Evolutionary conservation across 257 asterid genomes (phyloP).

Genomic region (Solanum sejunctum): DNA sequence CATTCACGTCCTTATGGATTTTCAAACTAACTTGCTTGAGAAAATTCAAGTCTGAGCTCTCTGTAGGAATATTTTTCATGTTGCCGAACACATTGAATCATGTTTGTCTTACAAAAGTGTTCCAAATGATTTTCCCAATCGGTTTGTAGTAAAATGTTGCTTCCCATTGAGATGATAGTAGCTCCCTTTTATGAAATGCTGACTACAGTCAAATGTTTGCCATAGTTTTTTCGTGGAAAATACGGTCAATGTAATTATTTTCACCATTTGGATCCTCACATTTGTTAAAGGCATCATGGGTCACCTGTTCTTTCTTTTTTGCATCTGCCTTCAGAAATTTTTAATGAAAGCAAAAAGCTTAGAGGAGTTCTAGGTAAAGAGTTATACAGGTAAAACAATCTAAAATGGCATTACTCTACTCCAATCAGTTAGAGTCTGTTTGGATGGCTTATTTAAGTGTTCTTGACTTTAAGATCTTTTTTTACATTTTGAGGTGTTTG

Average conservation of each 20-base stretch:
- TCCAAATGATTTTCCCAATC: background rate
- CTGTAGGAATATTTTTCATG: background rate
- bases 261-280: background rate
- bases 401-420: background rate
- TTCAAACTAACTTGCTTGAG: background rate
- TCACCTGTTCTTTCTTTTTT: background rate
- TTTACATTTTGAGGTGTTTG: background rate
- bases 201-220: background rate
- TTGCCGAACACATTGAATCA: background rate
- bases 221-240: background rate
- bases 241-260: background rate
- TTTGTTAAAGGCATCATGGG: background rate
- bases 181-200: background rate
- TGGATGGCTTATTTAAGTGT: background rate
- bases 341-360: background rate
- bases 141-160: background rate
- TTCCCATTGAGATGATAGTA: background rate
- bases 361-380: background rate
- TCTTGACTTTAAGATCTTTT: background rate
- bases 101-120: background rate
- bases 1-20: background rate
- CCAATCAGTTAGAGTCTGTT: background rate
- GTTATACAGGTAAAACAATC: background rate
- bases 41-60: background rate
- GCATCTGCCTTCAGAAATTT: background rate